Percentiles rank a stretch among this genome's conserved stretches.
phyloP scores from a whole-genome alignment of 2,329 filamentous ascomycete species.

The Exophiala calicioides region DNA sequence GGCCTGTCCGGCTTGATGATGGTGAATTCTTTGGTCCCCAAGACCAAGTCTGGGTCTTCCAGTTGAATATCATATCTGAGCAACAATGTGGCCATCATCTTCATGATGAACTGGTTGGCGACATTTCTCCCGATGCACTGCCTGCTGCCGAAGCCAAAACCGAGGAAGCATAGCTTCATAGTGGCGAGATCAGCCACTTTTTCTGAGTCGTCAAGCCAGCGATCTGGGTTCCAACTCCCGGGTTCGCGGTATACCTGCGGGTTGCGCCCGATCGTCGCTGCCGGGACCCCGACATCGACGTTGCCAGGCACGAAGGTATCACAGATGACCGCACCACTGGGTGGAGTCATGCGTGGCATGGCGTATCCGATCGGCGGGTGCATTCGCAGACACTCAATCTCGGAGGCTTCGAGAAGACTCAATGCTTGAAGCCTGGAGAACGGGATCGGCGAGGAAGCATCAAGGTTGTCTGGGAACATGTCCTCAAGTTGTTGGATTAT shows the following conservation, averaged over 20 bases:
- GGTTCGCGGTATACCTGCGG: slow-evolving; percentile 20
- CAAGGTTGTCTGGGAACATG: slow-evolving; percentile 22
- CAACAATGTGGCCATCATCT: slow-evolving; percentile 22
- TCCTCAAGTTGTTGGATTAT: slow-evolving; percentile 21
- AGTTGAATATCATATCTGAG: slow-evolving; percentile 22
- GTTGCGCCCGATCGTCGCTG: slow-evolving; percentile 20
- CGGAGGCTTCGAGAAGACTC: slow-evolving; percentile 20
- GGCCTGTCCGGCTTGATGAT: slow-evolving; percentile 22
- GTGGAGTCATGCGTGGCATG: slow-evolving; percentile 35
- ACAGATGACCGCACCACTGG: slow-evolving; percentile 34
- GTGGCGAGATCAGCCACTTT: slow-evolving; percentile 18
- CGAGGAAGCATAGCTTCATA: slow-evolving; percentile 21
- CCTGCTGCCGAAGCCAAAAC: slow-evolving; percentile 23
- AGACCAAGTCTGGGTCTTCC: slow-evolving; percentile 17
- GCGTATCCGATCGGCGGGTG: slow-evolving; percentile 31
- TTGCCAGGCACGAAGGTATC: slow-evolving; percentile 33
- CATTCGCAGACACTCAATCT: slow-evolving; percentile 22
- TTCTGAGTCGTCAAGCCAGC: slow-evolving; percentile 27
- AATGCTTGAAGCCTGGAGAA: slow-evolving; percentile 18
- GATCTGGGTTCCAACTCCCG: slow-evolving; percentile 23
- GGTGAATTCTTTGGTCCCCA: slow-evolving; percentile 23
- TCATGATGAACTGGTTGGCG: slow-evolving; percentile 25
- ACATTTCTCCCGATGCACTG: slow-evolving; percentile 24
- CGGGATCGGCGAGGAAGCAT: slow-evolving; percentile 10
- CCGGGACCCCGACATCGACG: slow-evolving; percentile 26